Evolutionary conservation across 768 basidiomycete species (phyloP), one percentile per base, ranked within the genome.

Genomic region (Lentinula guzmanii): DNA sequence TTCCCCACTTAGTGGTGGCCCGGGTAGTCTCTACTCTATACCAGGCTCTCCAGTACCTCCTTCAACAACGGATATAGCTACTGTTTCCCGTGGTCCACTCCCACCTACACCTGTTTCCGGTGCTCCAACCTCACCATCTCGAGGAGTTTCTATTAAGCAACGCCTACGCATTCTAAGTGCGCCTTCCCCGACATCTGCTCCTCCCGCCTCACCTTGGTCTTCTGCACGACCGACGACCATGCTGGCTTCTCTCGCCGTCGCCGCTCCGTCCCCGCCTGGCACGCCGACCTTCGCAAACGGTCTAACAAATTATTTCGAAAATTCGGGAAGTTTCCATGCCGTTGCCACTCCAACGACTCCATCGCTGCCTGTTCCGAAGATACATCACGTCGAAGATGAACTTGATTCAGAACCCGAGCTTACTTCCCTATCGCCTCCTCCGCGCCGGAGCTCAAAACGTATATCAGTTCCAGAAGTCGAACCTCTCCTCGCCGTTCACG

Each of bases 121-220:
- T 41, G 24, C 5, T 21, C 68, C 64, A 7, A 64, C 62, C 54
- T 65, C 67, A 61, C 61, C 64, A 9, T 65, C 68, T 6, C 74
- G 77, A 5, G 71, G 75, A 50, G 65, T 79, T 2, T 83, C 85
- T 10, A 66, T 90, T 65, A 84, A 80, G 65, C 83, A 83, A 63
- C 86, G 90, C 37, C 67, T 90, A 58, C 85, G 90, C 55, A 84
- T 87, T 54, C 79, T 85, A 55, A 90, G 87, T 67, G 78, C 86
- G 3, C 86, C 86, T 24, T 72, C 85, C 11, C 63, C 74, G 10
- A 63, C 74, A 3, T 61, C 70, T 10, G 68, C 70, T 13, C 65
- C 66, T 34, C 65, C 70, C 11, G 64, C 70, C 15, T 63, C 69
- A 33, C 63, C 70, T 63, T 62, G 65, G 66, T 61, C 70, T 64